A percentile compares a stretch with the other conserved stretches of the same genome.
Conservation (phyloP, 2,329 filamentous ascomycete genomes). For the Aspergillus pseudoglaucus region DNA sequence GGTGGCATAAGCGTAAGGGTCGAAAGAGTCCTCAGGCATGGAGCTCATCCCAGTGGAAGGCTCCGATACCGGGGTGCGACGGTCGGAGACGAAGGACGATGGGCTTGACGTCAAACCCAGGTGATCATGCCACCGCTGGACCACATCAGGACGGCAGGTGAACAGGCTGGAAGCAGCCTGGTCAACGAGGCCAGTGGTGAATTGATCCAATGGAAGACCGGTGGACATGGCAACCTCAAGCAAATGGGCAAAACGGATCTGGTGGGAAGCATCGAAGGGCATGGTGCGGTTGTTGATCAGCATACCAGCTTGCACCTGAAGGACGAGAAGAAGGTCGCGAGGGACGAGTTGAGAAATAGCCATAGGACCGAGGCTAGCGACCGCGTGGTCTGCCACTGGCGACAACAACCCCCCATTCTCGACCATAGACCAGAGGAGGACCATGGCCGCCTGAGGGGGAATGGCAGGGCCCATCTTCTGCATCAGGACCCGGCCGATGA, state of each 20-base stretch:
- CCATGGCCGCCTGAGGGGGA: conserved; percentile 50
- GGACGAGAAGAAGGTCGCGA: conserved; percentile 50
- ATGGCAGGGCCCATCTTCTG: conserved; percentile 44
- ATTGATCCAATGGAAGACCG: conserved; percentile 48
- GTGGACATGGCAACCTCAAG: conserved; percentile 52
- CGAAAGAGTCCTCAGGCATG: conserved; percentile 71
- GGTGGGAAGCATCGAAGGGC: conserved; percentile 50
- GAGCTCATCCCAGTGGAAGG: conserved; percentile 46
- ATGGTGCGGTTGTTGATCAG: conserved; percentile 34
- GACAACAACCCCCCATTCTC: conserved; percentile 59
- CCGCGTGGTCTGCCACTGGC: conserved; percentile 53
- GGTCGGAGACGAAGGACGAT: conserved; percentile 35
- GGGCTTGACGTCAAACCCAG: conserved; percentile 41
- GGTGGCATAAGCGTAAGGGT: conserved; percentile 83
- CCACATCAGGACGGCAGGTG: conserved; percentile 39
- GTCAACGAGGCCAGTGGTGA: conserved; percentile 53
- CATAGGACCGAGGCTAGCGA: conserved; percentile 55
- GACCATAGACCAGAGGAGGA: conserved; percentile 57
- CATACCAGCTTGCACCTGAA: conserved; percentile 53
- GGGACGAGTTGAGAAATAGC: conserved; percentile 51
- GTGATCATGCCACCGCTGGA: conserved; percentile 54
- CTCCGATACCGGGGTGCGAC: conserved; percentile 38
- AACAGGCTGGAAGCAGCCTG: conserved; percentile 51
- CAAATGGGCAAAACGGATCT: conserved; percentile 56
- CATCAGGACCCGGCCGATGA: conserved; percentile 53